Evolutionary conservation across 2,329 filamentous ascomycete genomes (phyloP).

Genomic region (Gaeumannomyces sp.): DNA sequence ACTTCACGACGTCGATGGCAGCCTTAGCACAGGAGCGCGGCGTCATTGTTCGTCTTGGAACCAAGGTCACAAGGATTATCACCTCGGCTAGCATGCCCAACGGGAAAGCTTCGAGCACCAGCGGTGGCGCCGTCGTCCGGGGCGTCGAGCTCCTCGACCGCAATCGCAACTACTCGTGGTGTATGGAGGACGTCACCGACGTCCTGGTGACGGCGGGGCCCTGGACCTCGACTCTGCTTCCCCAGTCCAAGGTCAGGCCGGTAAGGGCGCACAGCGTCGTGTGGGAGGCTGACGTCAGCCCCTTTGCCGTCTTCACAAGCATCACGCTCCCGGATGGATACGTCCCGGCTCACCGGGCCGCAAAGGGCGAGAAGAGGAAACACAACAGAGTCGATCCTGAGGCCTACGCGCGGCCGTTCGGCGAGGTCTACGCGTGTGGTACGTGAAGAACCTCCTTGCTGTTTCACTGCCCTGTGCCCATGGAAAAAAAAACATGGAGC

Average conservation of each 20-base stretch:
- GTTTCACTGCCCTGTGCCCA: not conserved
- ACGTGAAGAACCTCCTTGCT: slow-evolving; percentile 17
- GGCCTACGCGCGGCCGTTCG: slow-evolving; percentile 84
- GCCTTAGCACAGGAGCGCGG: slow-evolving; percentile 65
- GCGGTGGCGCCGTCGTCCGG: slow-evolving; percentile 30
- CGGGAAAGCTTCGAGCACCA: slow-evolving; percentile 26
- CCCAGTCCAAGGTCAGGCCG: slow-evolving; percentile 50
- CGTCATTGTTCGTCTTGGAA: slow-evolving; percentile 59
- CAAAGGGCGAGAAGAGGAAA: slow-evolving; percentile 43
- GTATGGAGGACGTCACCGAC: slow-evolving; percentile 42
- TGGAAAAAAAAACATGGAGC: not conserved
- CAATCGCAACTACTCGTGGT: slow-evolving; percentile 26
- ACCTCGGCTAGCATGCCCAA: slow-evolving; percentile 29
- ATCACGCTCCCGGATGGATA: slow-evolving; percentile 67
- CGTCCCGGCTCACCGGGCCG: slow-evolving; percentile 42
- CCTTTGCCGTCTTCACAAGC: slow-evolving; percentile 80
- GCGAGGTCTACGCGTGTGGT: slow-evolving; percentile 91
- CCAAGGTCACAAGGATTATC: slow-evolving; percentile 61
- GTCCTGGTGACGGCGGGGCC: slow-evolving; percentile 52
- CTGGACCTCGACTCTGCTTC: slow-evolving; percentile 57
- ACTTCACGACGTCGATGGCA: slow-evolving; percentile 83
- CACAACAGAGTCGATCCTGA: slow-evolving; percentile 69
- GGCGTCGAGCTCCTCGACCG: slow-evolving; percentile 56
- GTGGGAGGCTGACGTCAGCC: slow-evolving; percentile 57
- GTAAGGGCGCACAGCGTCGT: slow-evolving; percentile 61